phyloP scores from a whole-genome alignment of 768 basidiomycete species.

The Rhodosporidiobolus odoratus region DNA sequence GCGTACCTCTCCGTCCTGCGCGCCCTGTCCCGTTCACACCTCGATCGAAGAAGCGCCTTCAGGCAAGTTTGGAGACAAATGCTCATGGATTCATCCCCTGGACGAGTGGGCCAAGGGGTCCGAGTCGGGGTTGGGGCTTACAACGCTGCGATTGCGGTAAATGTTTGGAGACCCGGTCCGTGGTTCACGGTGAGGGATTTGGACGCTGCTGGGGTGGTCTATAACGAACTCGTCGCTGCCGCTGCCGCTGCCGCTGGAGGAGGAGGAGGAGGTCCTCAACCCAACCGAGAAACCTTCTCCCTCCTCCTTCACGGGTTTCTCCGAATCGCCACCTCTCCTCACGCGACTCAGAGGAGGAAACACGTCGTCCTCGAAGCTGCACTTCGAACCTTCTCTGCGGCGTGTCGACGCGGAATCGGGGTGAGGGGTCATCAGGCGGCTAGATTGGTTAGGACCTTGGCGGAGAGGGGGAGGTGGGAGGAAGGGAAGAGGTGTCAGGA shows the following conservation, averaged over 20 bases:
- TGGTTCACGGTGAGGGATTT: constrained; percentile 4
- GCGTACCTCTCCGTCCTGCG: constrained; percentile 13
- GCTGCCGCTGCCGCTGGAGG: background rate
- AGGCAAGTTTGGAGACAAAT: background rate
- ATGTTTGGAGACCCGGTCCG: background rate
- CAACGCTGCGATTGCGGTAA: constrained; percentile 15
- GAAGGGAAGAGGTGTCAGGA: constrained; percentile 23
- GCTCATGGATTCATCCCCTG: constrained; percentile 2
- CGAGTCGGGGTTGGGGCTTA: background rate
- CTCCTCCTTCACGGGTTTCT: constrained; percentile 26
- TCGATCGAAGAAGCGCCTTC: background rate
- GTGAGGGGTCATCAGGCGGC: background rate
- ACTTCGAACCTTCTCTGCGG: constrained; percentile 15
- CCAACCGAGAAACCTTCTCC: constrained; percentile 25
- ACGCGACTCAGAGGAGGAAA: background rate
- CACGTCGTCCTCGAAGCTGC: constrained; percentile 17
- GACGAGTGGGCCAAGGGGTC: no score
- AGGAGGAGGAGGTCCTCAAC: background rate
- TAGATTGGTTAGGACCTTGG: constrained; percentile 1
- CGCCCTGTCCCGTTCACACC: constrained; percentile 6
- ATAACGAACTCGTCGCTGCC: constrained; percentile 11
- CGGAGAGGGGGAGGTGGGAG: constrained; percentile 4
- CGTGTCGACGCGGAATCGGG: background rate
- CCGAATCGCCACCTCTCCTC: constrained; percentile 1
- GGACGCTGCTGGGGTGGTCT: constrained; percentile 19